Conservation (phyloP, 495 filamentous ascomycete genomes). For the Neurospora discreta region DNA sequence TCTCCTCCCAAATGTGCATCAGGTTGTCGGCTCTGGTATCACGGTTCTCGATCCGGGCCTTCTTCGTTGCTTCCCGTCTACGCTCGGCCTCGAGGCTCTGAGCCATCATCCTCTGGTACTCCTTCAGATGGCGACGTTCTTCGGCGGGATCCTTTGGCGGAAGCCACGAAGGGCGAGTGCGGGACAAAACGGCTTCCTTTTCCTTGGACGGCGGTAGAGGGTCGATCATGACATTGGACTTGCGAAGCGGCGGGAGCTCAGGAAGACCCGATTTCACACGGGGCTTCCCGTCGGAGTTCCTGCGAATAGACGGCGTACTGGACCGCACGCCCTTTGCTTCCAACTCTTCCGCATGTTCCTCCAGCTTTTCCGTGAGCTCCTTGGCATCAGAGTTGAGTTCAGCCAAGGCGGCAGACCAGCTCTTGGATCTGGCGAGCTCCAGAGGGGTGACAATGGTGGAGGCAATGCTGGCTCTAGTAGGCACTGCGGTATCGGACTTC, state of each 20-base stretch:
- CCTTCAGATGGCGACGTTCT: slow-evolving; percentile 79
- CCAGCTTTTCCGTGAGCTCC: slow-evolving; percentile 77
- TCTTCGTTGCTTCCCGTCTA: slow-evolving; percentile 40
- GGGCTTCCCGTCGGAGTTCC: slow-evolving; percentile 38
- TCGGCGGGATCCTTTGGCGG: slow-evolving; percentile 90
- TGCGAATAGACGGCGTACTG: slow-evolving; percentile 27
- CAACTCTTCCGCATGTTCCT: slow-evolving; percentile 65
- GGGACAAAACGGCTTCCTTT: slow-evolving; percentile 83
- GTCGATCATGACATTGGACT: slow-evolving; percentile 91
- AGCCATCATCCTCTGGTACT: slow-evolving; percentile 92
- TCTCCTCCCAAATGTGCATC: slow-evolving; percentile 75
- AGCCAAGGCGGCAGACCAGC: slow-evolving; percentile 70
- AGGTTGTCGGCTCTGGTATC: slow-evolving; percentile 55
- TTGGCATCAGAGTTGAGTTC: slow-evolving; percentile 81
- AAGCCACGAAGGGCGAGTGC: slow-evolving; percentile 89
- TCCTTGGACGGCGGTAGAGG: slow-evolving; percentile 91
- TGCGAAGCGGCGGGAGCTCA: slow-evolving; percentile 72
- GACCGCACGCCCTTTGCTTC: slow-evolving; percentile 31
- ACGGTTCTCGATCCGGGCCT: slow-evolving; percentile 34
- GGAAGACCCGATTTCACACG: slow-evolving; percentile 43
- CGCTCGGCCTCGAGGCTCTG: slow-evolving; percentile 59
- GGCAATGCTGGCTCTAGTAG: slow-evolving; percentile 11
- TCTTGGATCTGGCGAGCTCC: slow-evolving; percentile 55
- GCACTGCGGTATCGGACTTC: slow-evolving; percentile 27
- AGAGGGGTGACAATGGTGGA: slow-evolving; percentile 20